These are phyloP conservation scores for Myxozyma nipponensis DNA, from an alignment of 805 yeast species.

Conservation along the genomic window DNA sequence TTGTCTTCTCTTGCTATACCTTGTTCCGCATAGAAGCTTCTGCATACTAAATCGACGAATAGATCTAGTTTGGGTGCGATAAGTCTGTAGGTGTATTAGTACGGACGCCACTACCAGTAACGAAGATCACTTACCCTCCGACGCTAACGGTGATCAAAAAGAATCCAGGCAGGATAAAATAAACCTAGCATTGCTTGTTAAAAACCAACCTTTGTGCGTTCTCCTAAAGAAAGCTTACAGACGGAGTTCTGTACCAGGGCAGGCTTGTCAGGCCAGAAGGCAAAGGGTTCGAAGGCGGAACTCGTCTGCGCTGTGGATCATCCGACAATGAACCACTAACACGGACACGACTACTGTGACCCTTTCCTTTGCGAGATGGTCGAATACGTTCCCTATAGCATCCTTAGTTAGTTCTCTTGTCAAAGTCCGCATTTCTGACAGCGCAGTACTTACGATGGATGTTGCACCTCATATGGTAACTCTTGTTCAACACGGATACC, in stretches of 20 bases:
- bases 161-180: slow-evolving; percentile 18
- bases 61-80: slow-evolving; percentile 24
- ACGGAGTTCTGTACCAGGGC: slow-evolving; percentile 17
- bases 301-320: background rate
- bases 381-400: no score
- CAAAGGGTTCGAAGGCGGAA: background rate
- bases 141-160: slow-evolving; percentile 12
- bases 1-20: background rate
- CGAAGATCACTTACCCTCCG: slow-evolving; percentile 16
- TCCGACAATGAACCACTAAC: background rate
- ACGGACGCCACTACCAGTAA: background rate
- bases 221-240: slow-evolving; percentile 5
- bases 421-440: background rate
- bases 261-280: background rate
- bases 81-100: slow-evolving; percentile 3
- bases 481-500: slow-evolving; percentile 12
- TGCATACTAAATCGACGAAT: slow-evolving; percentile 14
- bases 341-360: background rate
- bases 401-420: no score
- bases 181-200: slow-evolving; percentile 5
- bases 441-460: background rate
- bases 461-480: background rate
- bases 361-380: slow-evolving; percentile 3
- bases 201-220: background rate
- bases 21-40: slow-evolving; percentile 9